Evolutionary conservation across 2,329 filamentous ascomycete species (phyloP), one percentile per base, ranked within the genome.

Genomic region (Colletotrichum lini): DNA sequence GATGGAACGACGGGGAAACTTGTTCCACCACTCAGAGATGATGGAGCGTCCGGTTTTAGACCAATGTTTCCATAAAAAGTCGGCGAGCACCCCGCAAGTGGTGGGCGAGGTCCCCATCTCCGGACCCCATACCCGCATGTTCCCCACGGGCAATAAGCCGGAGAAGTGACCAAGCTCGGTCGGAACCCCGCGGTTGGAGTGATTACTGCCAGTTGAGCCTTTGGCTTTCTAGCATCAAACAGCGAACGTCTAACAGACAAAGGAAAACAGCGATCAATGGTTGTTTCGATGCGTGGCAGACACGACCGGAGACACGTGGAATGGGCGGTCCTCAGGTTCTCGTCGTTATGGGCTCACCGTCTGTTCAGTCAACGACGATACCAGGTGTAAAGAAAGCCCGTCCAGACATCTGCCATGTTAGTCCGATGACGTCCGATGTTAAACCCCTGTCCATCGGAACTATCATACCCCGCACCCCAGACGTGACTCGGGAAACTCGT

Each of bases 111-210:
- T 5, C 63, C 63, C 42, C 63, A 62, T 49, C 63, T 53, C 56
- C 63, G 18, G 44, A 64, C 15, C 57, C 49, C 56, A 50, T 12
- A 30, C 63, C 45, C 57, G 44, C 49, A 18, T 42, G 21, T 67
- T 53, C 68, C 57, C 64, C 68, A 53, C 57, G 64, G 68, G 64
- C 64, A 71, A 53, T 53, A 71, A 62, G 42, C 68, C 64, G 64
- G 68, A 70, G 57, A 53, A 57, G 35, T 45, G 13, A 45, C 16
- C 15, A 38, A 10, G 10, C 16, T 57, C 67, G 67, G 68, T 23
- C 18, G 44, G 64, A 70, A 70, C 68, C 57, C 68, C 57, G 67
- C 63, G 67, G 47, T 10, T 38, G 12, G n/a, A 45, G 56, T 16
- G 6, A n/a, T 3, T 8, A n/a, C 8, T 35, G 16, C 8, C 47